These are phyloP conservation scores for Aureobasidium sp. DNA, from an alignment of 2,329 filamentous ascomycete genomes.

Conservation along the genomic window DNA sequence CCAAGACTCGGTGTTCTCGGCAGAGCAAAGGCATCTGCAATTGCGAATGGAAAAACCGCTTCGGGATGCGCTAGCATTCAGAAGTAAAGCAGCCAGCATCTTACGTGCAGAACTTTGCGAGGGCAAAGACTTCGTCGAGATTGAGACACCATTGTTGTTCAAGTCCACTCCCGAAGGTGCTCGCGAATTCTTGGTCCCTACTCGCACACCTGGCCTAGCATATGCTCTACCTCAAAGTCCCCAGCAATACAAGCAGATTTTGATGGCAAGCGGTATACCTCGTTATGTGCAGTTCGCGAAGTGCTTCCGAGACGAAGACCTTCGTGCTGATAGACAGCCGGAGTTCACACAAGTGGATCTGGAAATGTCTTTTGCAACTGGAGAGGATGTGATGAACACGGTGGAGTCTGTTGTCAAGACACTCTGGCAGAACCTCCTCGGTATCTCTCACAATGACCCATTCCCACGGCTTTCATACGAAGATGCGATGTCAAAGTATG, in stretches of 20 bases:
- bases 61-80: conserved; percentile 59
- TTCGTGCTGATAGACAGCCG: conserved; percentile 84
- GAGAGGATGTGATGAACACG: conserved; percentile 57
- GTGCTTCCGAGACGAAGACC: conserved; percentile 92
- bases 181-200: conserved; percentile 88
- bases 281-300: conserved; percentile 88
- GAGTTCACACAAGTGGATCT: conserved; percentile 97
- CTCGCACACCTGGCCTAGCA: conserved; percentile 62
- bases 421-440: conserved; percentile 46
- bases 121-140: conserved; percentile 57
- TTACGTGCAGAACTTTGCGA: conserved; percentile 46
- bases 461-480: conserved; percentile 62
- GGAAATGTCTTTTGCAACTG: conserved; percentile 80
- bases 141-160: conserved; percentile 91
- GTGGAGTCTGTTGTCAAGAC: conserved; percentile 46
- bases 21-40: conserved; percentile 72
- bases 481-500: conserved; percentile 69
- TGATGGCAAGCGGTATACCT: conserved; percentile 81
- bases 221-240: conserved; percentile 95
- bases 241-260: conserved; percentile 96
- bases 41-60: conserved; percentile 65
- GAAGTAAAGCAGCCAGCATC: conserved; percentile 50
- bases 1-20: conserved; percentile 62
- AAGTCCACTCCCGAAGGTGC: conserved; percentile 97
- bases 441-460: conserved; percentile 31